Conservation (phyloP, 2,329 filamentous ascomycete genomes). For the Fusarium succisae region DNA sequence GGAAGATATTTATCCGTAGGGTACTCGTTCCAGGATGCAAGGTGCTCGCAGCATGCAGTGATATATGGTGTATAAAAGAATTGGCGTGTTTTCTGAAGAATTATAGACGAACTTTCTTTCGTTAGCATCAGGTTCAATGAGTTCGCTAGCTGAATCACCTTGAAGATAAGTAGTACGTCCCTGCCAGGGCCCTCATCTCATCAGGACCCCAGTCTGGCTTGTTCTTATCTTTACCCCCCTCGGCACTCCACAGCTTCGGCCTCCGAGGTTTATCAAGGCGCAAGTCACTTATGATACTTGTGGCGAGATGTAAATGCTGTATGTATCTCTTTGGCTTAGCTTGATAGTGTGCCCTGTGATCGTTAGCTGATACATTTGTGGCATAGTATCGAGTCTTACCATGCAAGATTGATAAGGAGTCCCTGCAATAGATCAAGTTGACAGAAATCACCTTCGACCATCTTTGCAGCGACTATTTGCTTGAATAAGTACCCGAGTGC, state of each 20-base stretch:
- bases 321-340: slow-evolving; percentile 41
- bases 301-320: slow-evolving; percentile 43
- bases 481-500: slow-evolving; percentile 40
- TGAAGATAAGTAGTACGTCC: slow-evolving; percentile 45
- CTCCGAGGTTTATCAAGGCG: slow-evolving; percentile 42
- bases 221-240: slow-evolving; percentile 23
- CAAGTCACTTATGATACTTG: slow-evolving; percentile 46
- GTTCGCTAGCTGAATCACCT: slow-evolving; percentile 4
- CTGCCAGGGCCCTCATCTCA: slow-evolving; percentile 43
- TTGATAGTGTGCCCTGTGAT: slow-evolving; percentile 45
- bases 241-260: slow-evolving; percentile 40
- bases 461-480: slow-evolving; percentile 26
- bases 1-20: slow-evolving; percentile 40
- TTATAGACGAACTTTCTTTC: slow-evolving; percentile 37
- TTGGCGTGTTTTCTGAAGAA: slow-evolving; percentile 44
- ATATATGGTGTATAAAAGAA: slow-evolving; percentile 40
- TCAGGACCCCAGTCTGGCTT: slow-evolving; percentile 40
- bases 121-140: neutral
- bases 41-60: slow-evolving; percentile 36
- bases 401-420: slow-evolving; percentile 45
- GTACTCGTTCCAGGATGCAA: slow-evolving; percentile 19
- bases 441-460: slow-evolving; percentile 34
- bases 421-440: slow-evolving; percentile 44
- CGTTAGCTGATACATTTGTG: neutral
- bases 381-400: slow-evolving; percentile 15